These are phyloP conservation scores for Tolypocladium capitatum DNA, from an alignment of 2,329 filamentous ascomycete genomes.

Conservation along the genomic window DNA sequence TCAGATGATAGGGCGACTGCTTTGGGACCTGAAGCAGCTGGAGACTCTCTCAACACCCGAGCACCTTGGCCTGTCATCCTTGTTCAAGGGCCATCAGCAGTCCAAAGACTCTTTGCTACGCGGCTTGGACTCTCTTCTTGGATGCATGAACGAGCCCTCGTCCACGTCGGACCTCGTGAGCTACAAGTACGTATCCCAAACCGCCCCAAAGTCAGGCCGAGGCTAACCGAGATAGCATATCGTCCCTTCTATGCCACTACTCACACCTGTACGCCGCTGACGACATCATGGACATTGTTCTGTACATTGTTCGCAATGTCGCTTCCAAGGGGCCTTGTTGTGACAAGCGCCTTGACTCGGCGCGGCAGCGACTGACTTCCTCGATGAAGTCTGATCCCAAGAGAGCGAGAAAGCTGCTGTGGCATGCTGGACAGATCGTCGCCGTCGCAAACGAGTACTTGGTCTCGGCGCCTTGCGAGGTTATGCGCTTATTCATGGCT, in stretches of 20 bases:
- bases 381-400: conserved; percentile 9
- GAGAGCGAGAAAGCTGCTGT: conserved; percentile 11
- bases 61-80: conserved; percentile 12
- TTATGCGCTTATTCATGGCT: conserved; percentile 18
- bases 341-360: conserved; percentile 9
- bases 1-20: conserved; percentile 16
- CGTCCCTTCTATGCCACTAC: conserved; percentile 14
- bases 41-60: conserved; percentile 12
- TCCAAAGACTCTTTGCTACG: conserved; percentile 10
- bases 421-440: conserved; percentile 17
- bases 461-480: conserved; percentile 17
- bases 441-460: conserved; percentile 15
- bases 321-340: conserved; percentile 6
- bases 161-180: conserved; percentile 14
- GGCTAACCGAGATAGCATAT: conserved; percentile 10
- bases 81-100: conserved; percentile 11
- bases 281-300: conserved; percentile 15
- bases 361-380: conserved; percentile 10
- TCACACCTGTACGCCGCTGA: conserved; percentile 14
- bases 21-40: conserved; percentile 17
- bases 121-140: conserved; percentile 8
- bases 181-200: conserved; percentile 11
- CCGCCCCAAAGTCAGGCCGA: too few species aligned
- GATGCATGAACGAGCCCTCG: conserved; percentile 9
- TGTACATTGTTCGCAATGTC: conserved; percentile 16